Evolutionary conservation across 2,329 filamentous ascomycete species (phyloP), one percentile per base, ranked within the genome.

Genomic region (Colletotrichum paranaense): DNA sequence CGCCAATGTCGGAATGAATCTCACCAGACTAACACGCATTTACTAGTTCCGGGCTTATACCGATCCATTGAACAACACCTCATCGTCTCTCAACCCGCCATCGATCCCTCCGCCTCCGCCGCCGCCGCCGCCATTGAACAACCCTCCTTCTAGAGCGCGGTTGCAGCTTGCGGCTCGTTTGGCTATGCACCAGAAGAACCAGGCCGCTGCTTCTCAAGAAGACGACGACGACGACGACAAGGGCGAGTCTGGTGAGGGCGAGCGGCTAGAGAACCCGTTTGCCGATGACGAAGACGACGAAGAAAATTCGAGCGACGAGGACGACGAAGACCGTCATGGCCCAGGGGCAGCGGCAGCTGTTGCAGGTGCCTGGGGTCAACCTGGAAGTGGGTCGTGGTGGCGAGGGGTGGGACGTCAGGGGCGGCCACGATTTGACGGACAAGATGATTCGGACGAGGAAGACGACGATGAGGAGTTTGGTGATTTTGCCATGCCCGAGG

Each of bases 101-200:
- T 90, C 89, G 14, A 88, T 91, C 60, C 88, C 83, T 3, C 89
- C 90, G 7, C 90, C 90, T 3, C 88, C 88, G 2, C 88, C 90
- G 1, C 92, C 93, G n/a, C 93, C 91, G 26, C 92, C 94, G 38
- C 94, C 95, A 14, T 87, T 98, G 78, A 97, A 96, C 81, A 92
- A 96, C 46, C 92, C 94, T 1, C 95, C 96, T 2, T 97, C 95
- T 8, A 91, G 96, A 65, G 96, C 96, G 8, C 91, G 96, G 63
- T 88, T 95, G 68, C 95, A 97, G 82, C 89, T 98, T n/a, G 95
- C 95, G n/a, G 94, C 94, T 14, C 91, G 95, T 14, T 88, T 98
- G 78, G 90, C 94, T 2, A 90, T 93, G 83, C 93, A 94, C 76
- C 90, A 92, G 76, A 92, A 94, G 81, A 90, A 91, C 76, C 86